Evolutionary conservation across 345 rosid genomes (phyloP).

Genomic region (Salix dunnii): DNA sequence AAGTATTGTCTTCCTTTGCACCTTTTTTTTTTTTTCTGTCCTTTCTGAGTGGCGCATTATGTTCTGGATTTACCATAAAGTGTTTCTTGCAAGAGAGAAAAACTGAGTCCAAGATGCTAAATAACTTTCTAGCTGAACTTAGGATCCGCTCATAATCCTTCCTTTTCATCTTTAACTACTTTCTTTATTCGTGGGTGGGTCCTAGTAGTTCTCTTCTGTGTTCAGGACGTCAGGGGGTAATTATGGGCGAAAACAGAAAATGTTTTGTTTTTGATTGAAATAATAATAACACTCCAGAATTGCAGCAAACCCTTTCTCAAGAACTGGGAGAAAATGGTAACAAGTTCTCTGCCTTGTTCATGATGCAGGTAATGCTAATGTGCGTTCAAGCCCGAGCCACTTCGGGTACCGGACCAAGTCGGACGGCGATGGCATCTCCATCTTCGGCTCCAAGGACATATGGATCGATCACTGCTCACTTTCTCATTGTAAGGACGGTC

Average conservation of each 20-base stretch:
- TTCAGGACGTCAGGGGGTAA: no score
- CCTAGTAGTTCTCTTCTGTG: background rate
- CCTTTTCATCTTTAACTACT: background rate
- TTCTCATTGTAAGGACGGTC: constrained; percentile 87
- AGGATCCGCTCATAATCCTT: background rate
- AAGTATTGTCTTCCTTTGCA: background rate
- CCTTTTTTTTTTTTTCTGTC: background rate
- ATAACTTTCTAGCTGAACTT: background rate
- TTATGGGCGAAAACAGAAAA: no score
- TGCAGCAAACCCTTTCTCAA: no score
- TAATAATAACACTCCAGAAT: no score
- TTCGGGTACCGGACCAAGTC: constrained; percentile 74
- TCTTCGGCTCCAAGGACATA: constrained; percentile 82
- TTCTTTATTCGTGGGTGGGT: background rate
- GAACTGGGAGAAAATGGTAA: no score
- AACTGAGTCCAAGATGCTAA: no score
- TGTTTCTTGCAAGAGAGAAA: no score
- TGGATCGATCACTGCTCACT: constrained; percentile 98
- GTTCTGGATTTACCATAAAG: no score
- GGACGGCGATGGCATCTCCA: constrained; percentile 94
- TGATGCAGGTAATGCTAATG: constrained; percentile 58
- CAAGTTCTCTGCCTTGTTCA: background rate
- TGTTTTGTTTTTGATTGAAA: no score
- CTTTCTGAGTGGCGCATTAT: background rate
- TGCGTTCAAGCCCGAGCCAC: constrained; percentile 84